Evolutionary conservation across 805 yeast species (phyloP), one percentile per base, ranked within the genome.

Genomic region (Pachysolen tannophilus): DNA sequence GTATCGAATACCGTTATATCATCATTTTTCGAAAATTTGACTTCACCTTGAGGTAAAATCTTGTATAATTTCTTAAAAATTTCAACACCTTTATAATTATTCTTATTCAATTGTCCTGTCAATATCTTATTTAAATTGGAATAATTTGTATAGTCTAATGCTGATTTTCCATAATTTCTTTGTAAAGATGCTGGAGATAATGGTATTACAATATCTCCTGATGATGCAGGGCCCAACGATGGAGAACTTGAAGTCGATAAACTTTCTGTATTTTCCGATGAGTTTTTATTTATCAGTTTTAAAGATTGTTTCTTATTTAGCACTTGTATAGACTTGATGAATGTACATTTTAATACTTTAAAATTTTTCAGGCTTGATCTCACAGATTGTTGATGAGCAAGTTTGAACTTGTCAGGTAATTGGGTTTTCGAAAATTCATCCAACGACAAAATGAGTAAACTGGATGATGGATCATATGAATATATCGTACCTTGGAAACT

Each of bases 401-500:
- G 30, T 26, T 32, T 29, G 6, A 14, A 19, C 34, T 33, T 37
- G 19, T 33, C 40, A 16, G 46, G 50, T 7, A 53, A 48, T 41
- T 35, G 48, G 4, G 48, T 29, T 2, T 38, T 40, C 25, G 42
- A 41, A 17, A 38, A 39, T 8, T 45, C 39, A 15, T 50, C 50
- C 28, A 51, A 49, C 26, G 46, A 50, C 35, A 66, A 47, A 1
- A 70, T 53, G 17, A 72, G 42, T n/a, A 74, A 52, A 27, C 67
- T 64, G 52, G 60, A 38, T 35, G 63, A 65, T 6, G 77, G 61
- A 38, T 74, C 71, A 51, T 71, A 78, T 8, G 86, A 68, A 51
- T 75, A 78, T 26, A 83, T 67, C 21, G 67, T 59, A 2, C 92
- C 94, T n/a, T 64, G 62, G 34, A 75, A 62, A 7, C 63, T 61